phyloP scores from a whole-genome alignment of 345 rosid genomes.

The Excoecaria agallocha region DNA sequence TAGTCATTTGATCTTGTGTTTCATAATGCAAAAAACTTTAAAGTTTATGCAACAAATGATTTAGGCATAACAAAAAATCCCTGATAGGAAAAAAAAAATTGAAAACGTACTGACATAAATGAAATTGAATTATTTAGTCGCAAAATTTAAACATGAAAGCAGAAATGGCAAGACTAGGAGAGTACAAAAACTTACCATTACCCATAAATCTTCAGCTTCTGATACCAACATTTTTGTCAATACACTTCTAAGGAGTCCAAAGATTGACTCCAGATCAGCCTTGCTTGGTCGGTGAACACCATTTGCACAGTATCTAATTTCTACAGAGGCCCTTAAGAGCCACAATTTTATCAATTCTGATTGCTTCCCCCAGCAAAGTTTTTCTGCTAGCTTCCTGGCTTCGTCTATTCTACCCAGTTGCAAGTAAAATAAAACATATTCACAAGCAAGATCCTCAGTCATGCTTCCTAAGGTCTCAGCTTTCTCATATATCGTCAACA shows the following conservation, averaged over 20 bases:
- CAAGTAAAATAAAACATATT: conserved; percentile 59
- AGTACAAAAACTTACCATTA: conserved; percentile 47
- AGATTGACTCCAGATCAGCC: conserved; percentile 44
- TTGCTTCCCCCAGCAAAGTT: conserved; percentile 55
- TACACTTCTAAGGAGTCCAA: conserved; percentile 49
- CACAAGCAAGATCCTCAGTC: conserved; percentile 64
- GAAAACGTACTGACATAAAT: background rate
- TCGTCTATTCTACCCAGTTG: conserved; percentile 58
- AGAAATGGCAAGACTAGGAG: background rate
- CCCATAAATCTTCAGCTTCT: conserved; percentile 81
- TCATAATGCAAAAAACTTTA: background rate
- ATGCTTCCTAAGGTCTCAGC: conserved; percentile 60
- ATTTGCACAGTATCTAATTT: conserved; percentile 42
- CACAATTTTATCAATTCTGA: conserved; percentile 55
- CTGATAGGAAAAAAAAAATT: background rate
- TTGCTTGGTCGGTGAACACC: conserved; percentile 36
- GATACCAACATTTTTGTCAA: conserved; percentile 47
- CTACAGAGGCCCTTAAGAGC: conserved; percentile 58
- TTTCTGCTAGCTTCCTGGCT: conserved; percentile 56
- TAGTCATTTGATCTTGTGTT: background rate
- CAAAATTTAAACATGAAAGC: background rate
- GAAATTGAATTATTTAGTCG: background rate
- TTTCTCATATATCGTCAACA: conserved; percentile 53
- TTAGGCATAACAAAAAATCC: conserved; percentile 1
- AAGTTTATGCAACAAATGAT: background rate